Conservation (phyloP, 2,329 filamentous ascomycete genomes). For the Rhinocladiella mackenziei region DNA sequence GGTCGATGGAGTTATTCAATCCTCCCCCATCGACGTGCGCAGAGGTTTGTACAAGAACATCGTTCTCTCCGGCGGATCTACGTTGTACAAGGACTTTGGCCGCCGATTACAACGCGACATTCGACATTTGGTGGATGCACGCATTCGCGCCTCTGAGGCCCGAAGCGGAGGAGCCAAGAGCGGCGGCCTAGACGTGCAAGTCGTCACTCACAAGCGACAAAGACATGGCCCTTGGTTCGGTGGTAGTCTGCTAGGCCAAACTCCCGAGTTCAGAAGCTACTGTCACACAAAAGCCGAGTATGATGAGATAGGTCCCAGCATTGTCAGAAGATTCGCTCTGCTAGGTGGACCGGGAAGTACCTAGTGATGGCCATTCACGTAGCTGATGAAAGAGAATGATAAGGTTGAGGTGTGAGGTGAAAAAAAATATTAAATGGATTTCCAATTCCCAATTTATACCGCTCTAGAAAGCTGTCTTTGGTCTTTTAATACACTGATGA, state of each 20-base stretch:
- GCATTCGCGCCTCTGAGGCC: constrained; percentile 87
- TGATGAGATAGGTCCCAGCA: constrained; percentile 92
- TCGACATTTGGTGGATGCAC: constrained; percentile 86
- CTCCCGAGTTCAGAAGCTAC: constrained; percentile 96
- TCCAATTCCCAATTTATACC: no score
- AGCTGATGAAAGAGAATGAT: neutral
- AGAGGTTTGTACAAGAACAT: constrained; percentile 99
- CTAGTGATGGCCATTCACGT: constrained; percentile 28
- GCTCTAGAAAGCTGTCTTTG: no score
- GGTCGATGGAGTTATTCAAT: constrained; percentile 95
- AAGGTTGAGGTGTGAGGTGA: no score
- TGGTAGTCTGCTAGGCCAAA: constrained; percentile 91
- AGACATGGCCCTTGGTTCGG: constrained; percentile 98
- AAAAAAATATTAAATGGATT: neutral
- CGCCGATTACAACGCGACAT: constrained; percentile 95
- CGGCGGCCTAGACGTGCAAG: constrained; percentile 91
- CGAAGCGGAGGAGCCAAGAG: constrained; percentile 88
- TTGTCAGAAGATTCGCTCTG: constrained; percentile 89
- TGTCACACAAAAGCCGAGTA: constrained; percentile 92
- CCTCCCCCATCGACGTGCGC: constrained; percentile 93
- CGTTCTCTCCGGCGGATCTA: constrained; percentile 93
- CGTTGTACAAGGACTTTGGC: constrained; percentile 97
- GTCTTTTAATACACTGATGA: no score
- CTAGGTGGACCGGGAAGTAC: constrained; percentile 77
- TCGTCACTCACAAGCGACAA: constrained; percentile 96